Evolutionary conservation across 768 basidiomycete genomes (phyloP), one percentile per base, ranked within the genome.

Genomic region (Hericium erinaceus): DNA sequence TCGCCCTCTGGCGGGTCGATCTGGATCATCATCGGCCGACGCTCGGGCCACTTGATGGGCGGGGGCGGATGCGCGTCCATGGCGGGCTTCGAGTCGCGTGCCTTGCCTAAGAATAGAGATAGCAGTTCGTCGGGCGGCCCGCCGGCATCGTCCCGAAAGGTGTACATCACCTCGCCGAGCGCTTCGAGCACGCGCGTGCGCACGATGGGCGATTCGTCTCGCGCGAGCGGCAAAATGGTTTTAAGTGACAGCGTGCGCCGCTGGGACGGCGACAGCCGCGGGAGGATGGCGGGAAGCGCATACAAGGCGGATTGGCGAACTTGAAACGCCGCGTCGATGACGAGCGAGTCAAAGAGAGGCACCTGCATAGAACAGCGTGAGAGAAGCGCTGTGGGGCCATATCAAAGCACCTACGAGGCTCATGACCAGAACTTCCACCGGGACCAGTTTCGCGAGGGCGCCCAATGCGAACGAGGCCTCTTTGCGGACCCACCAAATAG

Each of bases 401-500:
- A 39, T 48, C 61, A 60, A 58, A 62, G 49, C 24, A 66, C 80
- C 55, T 66, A 85, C 91, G 72, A 89, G 73, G 55, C 83, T 80
- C 51, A 69, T 75, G 22, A 79, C 67, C 18, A 93, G 80, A 24
- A 90, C 69, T 63, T 91, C 89, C 46, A 80, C 72, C n/a, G 90
- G 84, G 8, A 92, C 84, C 22, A 91, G 83, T 70, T 95, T 94
- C 18, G 92, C 91, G 55, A 98, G 75, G 9, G 88, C 89, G 0
- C 91, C 92, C 26, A 98, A 74, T 3, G 93, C 93, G 62, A 92
- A 89, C 1, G 88, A 88, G 2, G 91, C 92, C 68, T 95, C 91
- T 54, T 87, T 76, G 61, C 92, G 76, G 18, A 94, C 89, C 82
- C 87, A 91, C 54, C 84, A 85, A 20, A 87, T 75, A 48, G 80